Conservation (phyloP, 2,329 filamentous ascomycete genomes). For the Arthrobotrys iridis region DNA sequence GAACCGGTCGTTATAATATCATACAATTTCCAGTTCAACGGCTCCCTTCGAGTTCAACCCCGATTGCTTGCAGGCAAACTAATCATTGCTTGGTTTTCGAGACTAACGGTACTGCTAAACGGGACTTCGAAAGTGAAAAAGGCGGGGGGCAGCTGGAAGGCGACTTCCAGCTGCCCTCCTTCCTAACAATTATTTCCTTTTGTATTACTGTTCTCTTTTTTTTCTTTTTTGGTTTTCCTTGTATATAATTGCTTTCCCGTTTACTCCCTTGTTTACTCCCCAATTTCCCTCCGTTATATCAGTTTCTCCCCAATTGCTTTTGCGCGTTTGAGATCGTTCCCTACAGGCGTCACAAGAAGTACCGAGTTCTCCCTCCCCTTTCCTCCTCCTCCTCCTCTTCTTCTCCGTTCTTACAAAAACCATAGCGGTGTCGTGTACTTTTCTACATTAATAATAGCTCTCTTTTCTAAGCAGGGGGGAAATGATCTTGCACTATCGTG, state of each 20-base stretch:
- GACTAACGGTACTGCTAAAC: too few species aligned
- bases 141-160: too few species aligned
- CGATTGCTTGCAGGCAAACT: not conserved
- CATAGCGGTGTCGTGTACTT: slow-evolving; percentile 50
- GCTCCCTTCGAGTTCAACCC: not conserved
- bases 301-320: not conserved
- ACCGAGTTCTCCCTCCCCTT: not conserved
- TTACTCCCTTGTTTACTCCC: not conserved
- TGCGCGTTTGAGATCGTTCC: slow-evolving; percentile 7
- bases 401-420: slow-evolving; percentile 12
- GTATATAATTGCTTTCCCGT: slow-evolving; percentile 36
- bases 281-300: not conserved
- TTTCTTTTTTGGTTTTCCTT: slow-evolving; percentile 9
- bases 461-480: not conserved
- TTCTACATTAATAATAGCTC: slow-evolving; percentile 12
- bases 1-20: slow-evolving; percentile 3
- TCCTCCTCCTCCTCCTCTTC: not conserved
- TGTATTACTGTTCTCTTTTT: slow-evolving; percentile 13
- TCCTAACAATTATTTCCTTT: not conserved
- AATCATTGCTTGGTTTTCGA: too few species aligned
- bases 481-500: too few species aligned
- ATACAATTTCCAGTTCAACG: not conserved
- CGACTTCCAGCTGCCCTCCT: not conserved
- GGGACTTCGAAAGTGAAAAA: too few species aligned
- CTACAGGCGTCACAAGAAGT: slow-evolving; percentile 18